Conservation (phyloP, 208 protist species). For the Acanthamoeba divionensis region DNA sequence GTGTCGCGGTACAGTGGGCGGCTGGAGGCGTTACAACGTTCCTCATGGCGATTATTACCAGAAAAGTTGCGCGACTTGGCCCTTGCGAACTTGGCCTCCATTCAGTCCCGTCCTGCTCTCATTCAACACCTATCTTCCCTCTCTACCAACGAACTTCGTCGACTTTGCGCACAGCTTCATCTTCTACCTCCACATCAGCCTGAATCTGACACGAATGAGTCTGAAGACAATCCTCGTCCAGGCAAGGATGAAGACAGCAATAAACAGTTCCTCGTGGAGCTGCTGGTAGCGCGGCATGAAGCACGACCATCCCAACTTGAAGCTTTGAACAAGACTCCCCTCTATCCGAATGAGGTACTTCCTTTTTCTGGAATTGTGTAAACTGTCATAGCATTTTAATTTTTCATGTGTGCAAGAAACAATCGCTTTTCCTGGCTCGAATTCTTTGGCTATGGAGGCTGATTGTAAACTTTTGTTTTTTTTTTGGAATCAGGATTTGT, state of each 20-base stretch:
- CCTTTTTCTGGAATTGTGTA: too few relatives aligned
- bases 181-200: conserved; percentile 14
- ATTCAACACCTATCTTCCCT: conserved; percentile 36
- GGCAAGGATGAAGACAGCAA: not conserved
- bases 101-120: conserved; percentile 39
- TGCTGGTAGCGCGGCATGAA: conserved; percentile 65
- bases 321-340: conserved; percentile 75
- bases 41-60: conserved; percentile 68
- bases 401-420: not conserved
- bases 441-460: not conserved
- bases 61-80: conserved; percentile 71
- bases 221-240: too few relatives aligned
- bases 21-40: conserved; percentile 72
- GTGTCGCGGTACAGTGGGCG: conserved; percentile 50
- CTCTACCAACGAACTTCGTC: conserved; percentile 14
- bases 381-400: not conserved
- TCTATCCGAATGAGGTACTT: conserved; percentile 83
- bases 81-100: conserved; percentile 65
- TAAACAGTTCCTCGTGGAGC: conserved; percentile 66
- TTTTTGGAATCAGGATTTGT: not conserved
- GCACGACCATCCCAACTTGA: conserved; percentile 71
- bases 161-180: conserved; percentile 48
- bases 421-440: not conserved
- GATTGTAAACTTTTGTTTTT: not conserved
- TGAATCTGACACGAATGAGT: not conserved